Evolutionary conservation across 805 yeast species (phyloP).

Genomic region (Zygosaccharomyces pseudorouxii): DNA sequence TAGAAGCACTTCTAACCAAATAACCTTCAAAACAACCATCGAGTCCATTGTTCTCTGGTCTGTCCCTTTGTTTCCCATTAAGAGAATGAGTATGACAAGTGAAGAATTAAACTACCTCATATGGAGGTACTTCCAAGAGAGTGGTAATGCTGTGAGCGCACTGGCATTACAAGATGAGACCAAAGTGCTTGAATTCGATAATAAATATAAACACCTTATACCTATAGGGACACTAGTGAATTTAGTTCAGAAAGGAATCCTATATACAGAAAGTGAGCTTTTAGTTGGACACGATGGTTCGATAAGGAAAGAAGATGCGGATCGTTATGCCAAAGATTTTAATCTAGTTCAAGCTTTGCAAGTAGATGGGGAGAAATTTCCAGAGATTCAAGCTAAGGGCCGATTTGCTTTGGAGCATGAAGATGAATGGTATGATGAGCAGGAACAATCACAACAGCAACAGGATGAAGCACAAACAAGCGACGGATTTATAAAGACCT

Average conservation of each 20-base stretch:
- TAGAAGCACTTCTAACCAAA: neutral
- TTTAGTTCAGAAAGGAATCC: conserved; percentile 79
- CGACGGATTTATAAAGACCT: conserved; percentile 30
- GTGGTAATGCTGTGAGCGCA: conserved; percentile 71
- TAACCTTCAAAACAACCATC: neutral
- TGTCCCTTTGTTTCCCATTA: neutral
- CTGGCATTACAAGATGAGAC: conserved; percentile 77
- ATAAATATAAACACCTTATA: conserved; percentile 44
- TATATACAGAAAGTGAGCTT: conserved; percentile 67
- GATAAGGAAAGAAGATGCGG: conserved; percentile 26
- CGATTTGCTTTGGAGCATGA: conserved; percentile 33
- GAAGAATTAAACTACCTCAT: conserved; percentile 83
- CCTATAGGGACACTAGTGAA: conserved; percentile 80
- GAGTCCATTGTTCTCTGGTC: neutral
- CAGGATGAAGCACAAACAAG: conserved; percentile 8
- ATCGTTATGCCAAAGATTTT: conserved; percentile 34
- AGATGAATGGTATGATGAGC: conserved; percentile 8
- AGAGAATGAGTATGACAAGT: conserved; percentile 75
- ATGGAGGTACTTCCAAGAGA: conserved; percentile 89
- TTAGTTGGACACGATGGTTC: conserved; percentile 40
- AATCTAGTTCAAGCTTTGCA: conserved; percentile 53
- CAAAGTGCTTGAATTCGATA: conserved; percentile 53
- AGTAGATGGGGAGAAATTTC: conserved; percentile 36
- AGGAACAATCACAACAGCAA: neutral
- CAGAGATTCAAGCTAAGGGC: conserved; percentile 30